Base-by-base conservation (phyloP, 2,329 filamentous ascomycete species). In the Nemania sp. region DNA sequence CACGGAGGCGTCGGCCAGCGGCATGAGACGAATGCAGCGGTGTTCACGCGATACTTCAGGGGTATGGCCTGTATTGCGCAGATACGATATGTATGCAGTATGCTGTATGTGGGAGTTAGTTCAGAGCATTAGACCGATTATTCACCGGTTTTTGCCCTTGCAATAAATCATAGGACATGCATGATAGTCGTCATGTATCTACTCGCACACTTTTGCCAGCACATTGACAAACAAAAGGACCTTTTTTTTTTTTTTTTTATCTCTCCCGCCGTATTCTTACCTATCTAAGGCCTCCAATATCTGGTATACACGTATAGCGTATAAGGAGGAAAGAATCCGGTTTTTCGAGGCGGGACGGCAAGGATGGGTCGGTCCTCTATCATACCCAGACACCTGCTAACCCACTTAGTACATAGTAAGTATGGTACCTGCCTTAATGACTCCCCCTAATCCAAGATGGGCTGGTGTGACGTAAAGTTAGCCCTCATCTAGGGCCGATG, bases 1-100 rank as follows among this genome's bases (percentile, higher is more conserved):
- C 68, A 63, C 43, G 35, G 54, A 66, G 60, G 51, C 65, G 65
- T 64, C 53, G 65, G 64, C 20, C 61, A 54, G 52, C 38, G 47
- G 54, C 57, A 57, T 60, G 61, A 67, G 60, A 68, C 57, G 43
- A 62, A 54, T 56, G 54, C 41, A 61, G 64, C 64, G 51, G 38
- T 62, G 65, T 61, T 57, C 22, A 52, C 24, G 58, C 41, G 27
- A 51, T 57, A 67, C 54, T 56, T 29, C 55, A 60, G 51, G 65
- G 65, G 60, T 59, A 59, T 29, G 51, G 5, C 8, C 5, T 38
- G n/a, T 56, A 49, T 27, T 35, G 32, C 32, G 7, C 32, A n/a
- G n/a, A n/a, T n/a, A n/a, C n/a, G n/a, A n/a, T n/a, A 35, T 35
- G 32, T 26, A 22, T 24, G 7, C n/a, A n/a, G n/a, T n/a, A n/a